These are phyloP conservation scores for Penicillium sp. DNA, from an alignment of 2,329 filamentous ascomycete genomes.

Conservation along the genomic window DNA sequence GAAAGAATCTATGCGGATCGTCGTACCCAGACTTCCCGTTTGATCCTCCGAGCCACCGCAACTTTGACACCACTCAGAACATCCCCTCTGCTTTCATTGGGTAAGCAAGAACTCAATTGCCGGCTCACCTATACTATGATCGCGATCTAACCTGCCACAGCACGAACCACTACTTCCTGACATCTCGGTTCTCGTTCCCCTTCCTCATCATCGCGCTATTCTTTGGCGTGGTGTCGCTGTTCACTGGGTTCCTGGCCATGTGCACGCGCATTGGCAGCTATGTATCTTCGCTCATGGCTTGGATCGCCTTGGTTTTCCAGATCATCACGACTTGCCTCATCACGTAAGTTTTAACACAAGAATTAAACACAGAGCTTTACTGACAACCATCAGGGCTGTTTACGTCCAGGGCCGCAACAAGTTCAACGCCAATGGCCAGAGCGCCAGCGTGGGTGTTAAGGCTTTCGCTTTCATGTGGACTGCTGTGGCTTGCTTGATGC, in stretches of 20 bases:
- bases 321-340: conserved; percentile 49
- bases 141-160: conserved; percentile 30
- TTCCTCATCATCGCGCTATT: conserved; percentile 79
- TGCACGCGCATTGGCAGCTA: conserved; percentile 46
- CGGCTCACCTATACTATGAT: neutral
- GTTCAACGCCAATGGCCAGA: conserved; percentile 45
- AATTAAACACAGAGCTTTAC: conserved; percentile 1
- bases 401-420: conserved; percentile 50
- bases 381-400: conserved; percentile 47
- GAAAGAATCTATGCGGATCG: conserved; percentile 55
- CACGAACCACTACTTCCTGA: conserved; percentile 62
- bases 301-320: conserved; percentile 52
- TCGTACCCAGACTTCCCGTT: conserved; percentile 58
- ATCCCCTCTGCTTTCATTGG: conserved; percentile 49
- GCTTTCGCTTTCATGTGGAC: conserved; percentile 57
- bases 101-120: too few relatives aligned
- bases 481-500: conserved; percentile 46
- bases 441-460: conserved; percentile 47
- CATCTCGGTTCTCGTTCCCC: conserved; percentile 87
- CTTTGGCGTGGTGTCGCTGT: conserved; percentile 50
- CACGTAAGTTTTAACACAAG: conserved; percentile 48
- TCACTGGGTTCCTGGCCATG: conserved; percentile 41
- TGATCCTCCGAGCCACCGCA: conserved; percentile 48
- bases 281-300: conserved; percentile 47
- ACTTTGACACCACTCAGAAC: conserved; percentile 51